These are phyloP conservation scores for Polygonum maritimum DNA, from an alignment of 148 eudicot species.

Conservation along the genomic window DNA sequence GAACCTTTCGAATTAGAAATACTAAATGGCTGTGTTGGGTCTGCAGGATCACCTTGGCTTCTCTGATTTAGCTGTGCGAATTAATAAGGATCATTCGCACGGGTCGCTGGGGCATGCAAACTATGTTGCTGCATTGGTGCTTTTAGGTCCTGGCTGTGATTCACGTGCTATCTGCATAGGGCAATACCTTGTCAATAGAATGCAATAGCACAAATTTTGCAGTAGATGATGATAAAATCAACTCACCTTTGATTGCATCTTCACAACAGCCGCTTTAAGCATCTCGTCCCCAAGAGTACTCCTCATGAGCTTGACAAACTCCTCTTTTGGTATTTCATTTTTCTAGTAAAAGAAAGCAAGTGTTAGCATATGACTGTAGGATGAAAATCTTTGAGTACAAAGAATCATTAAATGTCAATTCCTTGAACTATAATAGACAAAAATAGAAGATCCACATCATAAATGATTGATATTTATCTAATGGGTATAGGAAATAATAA, in stretches of 20 bases:
- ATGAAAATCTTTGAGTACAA: neutral
- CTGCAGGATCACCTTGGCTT: slow-evolving; percentile 23
- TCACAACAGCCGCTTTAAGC: slow-evolving; percentile 74
- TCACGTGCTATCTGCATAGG: slow-evolving; percentile 26
- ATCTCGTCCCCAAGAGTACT: slow-evolving; percentile 82
- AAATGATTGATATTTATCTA: neutral
- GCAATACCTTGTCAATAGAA: neutral
- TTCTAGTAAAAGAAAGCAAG: slow-evolving; percentile 31
- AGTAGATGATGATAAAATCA: neutral
- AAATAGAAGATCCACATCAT: slow-evolving; percentile 1
- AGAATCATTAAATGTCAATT: neutral
- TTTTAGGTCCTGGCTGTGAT: slow-evolving; percentile 31
- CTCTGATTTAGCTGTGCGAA: slow-evolving; percentile 28
- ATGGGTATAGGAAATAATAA: neutral
- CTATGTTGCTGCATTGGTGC: slow-evolving; percentile 33
- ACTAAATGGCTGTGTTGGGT: slow-evolving; percentile 19
- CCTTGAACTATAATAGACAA: neutral
- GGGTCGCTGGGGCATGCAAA: slow-evolving; percentile 17
- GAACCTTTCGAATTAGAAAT: slow-evolving; percentile 23
- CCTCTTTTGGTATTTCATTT: slow-evolving; percentile 79
- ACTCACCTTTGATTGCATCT: slow-evolving; percentile 64
- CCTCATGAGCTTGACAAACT: slow-evolving; percentile 70
- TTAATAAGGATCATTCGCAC: slow-evolving; percentile 36
- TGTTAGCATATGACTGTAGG: neutral
- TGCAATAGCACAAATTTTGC: neutral